These are phyloP conservation scores for Globomyces sp. DNA, from an alignment of 371 early-diverging fungal genomes.

Conservation along the genomic window DNA sequence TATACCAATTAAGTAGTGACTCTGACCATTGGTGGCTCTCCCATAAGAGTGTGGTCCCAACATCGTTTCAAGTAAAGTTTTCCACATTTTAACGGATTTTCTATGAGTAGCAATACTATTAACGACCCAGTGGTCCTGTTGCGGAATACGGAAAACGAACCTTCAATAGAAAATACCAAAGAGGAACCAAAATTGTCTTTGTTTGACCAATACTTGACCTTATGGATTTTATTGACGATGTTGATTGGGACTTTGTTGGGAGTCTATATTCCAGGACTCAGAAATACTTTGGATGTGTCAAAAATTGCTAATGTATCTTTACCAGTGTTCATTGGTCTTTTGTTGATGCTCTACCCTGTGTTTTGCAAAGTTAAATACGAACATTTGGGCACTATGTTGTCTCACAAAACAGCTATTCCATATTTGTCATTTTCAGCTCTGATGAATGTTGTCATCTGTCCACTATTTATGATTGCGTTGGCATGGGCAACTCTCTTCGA, in stretches of 20 bases:
- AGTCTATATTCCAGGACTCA: constrained; percentile 6
- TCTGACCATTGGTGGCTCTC: too few species aligned
- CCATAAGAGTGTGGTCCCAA: too few species aligned
- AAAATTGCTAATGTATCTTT: constrained; percentile 11
- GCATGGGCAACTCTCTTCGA: constrained; percentile 75
- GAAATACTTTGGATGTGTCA: constrained; percentile 4
- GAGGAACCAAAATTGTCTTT: constrained; percentile 3
- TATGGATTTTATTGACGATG: constrained; percentile 15
- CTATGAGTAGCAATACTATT: too few species aligned
- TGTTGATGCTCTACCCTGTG: constrained; percentile 18
- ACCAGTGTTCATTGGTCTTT: constrained; percentile 13
- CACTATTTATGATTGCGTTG: constrained; percentile 66
- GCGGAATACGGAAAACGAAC: too few species aligned
- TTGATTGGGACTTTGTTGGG: constrained; percentile 13
- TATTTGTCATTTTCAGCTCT: constrained; percentile 49
- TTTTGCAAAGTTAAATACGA: constrained; percentile 15
- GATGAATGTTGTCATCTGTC: constrained; percentile 70
- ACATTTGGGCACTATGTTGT: background rate
- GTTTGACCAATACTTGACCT: constrained; percentile 1
- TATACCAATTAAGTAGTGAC: too few species aligned
- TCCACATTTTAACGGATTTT: too few species aligned
- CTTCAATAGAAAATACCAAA: background rate
- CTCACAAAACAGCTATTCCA: constrained; percentile 18
- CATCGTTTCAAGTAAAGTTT: too few species aligned
- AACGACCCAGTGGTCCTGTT: too few species aligned